phyloP scores from a whole-genome alignment of 1,284 basidiomycete genomes.

The Hemileia vastatrix region DNA sequence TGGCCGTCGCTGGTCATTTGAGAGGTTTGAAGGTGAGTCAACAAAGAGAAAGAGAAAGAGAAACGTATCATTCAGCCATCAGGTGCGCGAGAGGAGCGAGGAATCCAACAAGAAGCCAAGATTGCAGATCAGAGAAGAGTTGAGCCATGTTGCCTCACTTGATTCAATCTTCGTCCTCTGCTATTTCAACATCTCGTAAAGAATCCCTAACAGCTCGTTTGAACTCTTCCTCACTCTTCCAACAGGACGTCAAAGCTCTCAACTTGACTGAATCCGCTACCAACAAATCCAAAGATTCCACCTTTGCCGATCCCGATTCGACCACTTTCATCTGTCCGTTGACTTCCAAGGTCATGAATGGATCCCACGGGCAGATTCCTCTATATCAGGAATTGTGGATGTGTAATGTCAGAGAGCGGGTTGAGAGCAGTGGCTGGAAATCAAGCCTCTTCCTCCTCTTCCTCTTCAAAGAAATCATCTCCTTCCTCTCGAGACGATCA shows the following conservation, averaged over 20 bases:
- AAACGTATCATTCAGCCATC: too few species aligned
- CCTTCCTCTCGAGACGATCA: neutral
- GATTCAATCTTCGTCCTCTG: too few species aligned
- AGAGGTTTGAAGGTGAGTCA: conserved; percentile 30
- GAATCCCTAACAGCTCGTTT: too few species aligned
- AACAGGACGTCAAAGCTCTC: neutral
- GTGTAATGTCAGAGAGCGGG: conserved; percentile 35
- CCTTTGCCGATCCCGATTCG: conserved; percentile 9
- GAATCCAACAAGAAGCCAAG: too few species aligned
- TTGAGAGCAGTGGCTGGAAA: conserved; percentile 24
- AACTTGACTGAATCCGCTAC: neutral
- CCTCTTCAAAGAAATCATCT: neutral
- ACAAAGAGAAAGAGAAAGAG: too few species aligned
- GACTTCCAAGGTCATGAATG: conserved; percentile 37
- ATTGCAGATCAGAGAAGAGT: too few species aligned
- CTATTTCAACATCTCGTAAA: too few species aligned
- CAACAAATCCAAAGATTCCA: neutral
- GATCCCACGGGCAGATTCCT: conserved; percentile 33
- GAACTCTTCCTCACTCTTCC: neutral
- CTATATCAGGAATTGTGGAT: conserved; percentile 35
- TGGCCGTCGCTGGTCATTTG: conserved; percentile 30
- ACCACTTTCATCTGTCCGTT: conserved; percentile 38
- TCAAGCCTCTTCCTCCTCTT: conserved; percentile 5
- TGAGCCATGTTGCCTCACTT: too few species aligned
- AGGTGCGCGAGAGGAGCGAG: too few species aligned